Evolutionary conservation across 2,329 filamentous ascomycete genomes (phyloP).

Genomic region (Trichophyton rubrum): DNA sequence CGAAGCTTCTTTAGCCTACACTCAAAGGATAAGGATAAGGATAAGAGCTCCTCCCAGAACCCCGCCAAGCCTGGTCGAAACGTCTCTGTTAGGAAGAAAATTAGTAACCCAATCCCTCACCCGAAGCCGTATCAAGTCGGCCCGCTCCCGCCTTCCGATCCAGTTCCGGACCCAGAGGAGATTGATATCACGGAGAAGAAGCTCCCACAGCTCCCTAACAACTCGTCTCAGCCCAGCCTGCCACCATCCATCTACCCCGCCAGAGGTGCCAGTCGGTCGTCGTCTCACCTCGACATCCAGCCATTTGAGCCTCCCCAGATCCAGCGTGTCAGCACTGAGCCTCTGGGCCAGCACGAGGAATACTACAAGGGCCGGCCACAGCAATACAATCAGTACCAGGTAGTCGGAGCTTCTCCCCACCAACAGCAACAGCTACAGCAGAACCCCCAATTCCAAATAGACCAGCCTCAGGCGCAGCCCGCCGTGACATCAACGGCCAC

Average conservation of each 20-base stretch:
- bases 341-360: slow-evolving; percentile 10
- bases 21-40: slow-evolving; percentile 12
- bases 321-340: slow-evolving; percentile 15
- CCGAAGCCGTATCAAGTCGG: slow-evolving; percentile 4
- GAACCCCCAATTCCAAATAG: slow-evolving; percentile 15
- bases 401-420: slow-evolving; percentile 6
- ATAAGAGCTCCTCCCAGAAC: slow-evolving; percentile 4
- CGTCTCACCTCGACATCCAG: slow-evolving; percentile 13
- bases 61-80: slow-evolving; percentile 16
- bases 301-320: slow-evolving; percentile 12
- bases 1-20: slow-evolving; percentile 18
- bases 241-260: slow-evolving; percentile 12
- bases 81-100: slow-evolving; percentile 19
- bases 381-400: slow-evolving; percentile 14
- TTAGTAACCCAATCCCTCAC: slow-evolving; percentile 8
- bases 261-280: slow-evolving; percentile 12
- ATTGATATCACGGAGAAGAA: neutral
- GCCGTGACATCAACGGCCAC: slow-evolving; percentile 7
- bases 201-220: slow-evolving; percentile 11
- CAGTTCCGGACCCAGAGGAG: slow-evolving; percentile 8
- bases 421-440: neutral
- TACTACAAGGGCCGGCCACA: slow-evolving; percentile 16
- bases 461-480: slow-evolving; percentile 16
- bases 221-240: slow-evolving; percentile 6
- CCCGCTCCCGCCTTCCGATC: slow-evolving; percentile 8